Evolutionary conservation across 306 rosid species (phyloP).

Genomic region (Trifolium pratense): DNA sequence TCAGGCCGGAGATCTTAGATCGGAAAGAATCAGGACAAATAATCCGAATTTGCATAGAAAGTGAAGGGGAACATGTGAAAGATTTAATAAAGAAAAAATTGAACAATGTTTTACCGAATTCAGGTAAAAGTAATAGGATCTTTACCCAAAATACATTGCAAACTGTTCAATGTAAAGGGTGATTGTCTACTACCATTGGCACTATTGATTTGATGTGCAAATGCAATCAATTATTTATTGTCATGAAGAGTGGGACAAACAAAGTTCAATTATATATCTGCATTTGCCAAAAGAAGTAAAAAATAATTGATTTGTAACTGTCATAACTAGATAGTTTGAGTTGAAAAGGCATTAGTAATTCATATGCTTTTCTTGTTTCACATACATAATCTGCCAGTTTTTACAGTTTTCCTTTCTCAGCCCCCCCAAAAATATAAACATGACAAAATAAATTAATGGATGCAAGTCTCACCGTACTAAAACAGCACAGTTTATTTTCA

Average conservation of each 20-base stretch:
- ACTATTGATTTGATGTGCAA: conserved; percentile 10
- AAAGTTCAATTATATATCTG: conserved; percentile 25
- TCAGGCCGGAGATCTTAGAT: no score
- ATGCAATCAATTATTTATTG: no score
- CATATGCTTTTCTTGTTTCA: conserved; percentile 38
- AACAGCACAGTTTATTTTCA: neutral
- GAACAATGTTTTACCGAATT: neutral
- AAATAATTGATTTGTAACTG: conserved; percentile 20
- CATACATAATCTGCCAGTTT: conserved; percentile 38
- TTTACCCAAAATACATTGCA: conserved; percentile 17
- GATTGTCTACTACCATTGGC: conserved; percentile 19
- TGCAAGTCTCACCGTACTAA: conserved; percentile 35
- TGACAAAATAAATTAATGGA: conserved; percentile 24
- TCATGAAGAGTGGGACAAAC: conserved; percentile 40
- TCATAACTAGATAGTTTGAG: conserved; percentile 21
- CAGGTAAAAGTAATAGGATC: conserved; percentile 29
- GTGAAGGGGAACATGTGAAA: neutral
- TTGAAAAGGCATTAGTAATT: conserved; percentile 41
- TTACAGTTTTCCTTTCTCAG: conserved; percentile 34
- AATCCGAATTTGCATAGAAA: conserved; percentile 13
- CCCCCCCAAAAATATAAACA: neutral
- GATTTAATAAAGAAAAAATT: neutral
- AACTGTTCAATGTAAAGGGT: conserved; percentile 21
- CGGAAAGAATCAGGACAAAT: no score
- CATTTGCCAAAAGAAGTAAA: conserved; percentile 6